Base-by-base conservation (phyloP, 2,329 filamentous ascomycete genomes). In the Xylaria sp. region DNA sequence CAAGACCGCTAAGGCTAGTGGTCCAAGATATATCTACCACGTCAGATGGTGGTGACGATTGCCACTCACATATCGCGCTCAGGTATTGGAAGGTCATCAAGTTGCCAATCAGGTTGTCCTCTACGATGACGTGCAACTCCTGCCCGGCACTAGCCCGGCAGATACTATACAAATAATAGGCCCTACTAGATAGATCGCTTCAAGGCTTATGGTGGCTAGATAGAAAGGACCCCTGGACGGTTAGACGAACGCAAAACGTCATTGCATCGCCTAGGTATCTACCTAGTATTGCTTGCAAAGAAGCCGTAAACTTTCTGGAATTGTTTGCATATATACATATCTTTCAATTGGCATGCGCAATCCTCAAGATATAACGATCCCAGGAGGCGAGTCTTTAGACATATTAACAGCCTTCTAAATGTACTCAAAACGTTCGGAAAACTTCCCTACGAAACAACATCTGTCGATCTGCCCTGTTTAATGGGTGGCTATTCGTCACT, bases 41-140 rank as follows among this genome's bases (percentile, higher is more conserved):
- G 68, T 70, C 65, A 68, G 68, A 68, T 65, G 52, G 45, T 61
- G 36, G 59, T 59, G 48, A 48, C 43, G 65, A 56, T 63, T 52
- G 25, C 23, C 39, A 39, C 48, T 43, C 43, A 52, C 53, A 20
- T 41, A 39, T 28, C 43, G 52, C 53, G 48, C 60, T 39, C 39
- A 36, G 45, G 60, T 60, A 45, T 53, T 46, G 45, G 28, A 46
- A 53, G 43, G 20, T 52, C 41, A 32, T 32, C 34, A 52, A 13
- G 28, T n/a, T n/a, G 43, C 50, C 57, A 55, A 65, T 68, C 52
- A 58, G 28, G 15, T 34, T 36, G 30, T 41, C 34, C 25, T 43
- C 45, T 28, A 52, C 34, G 43, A 34, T 64, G 55, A 64, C 55
- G 64, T 65, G 39, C 56, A 65, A 65, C 46, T 39, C 23, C 28